Evolutionary conservation across 148 eudicot genomes (phyloP), one percentile per base, ranked within the genome.

Genomic region (Vaccinium myrtillus): DNA sequence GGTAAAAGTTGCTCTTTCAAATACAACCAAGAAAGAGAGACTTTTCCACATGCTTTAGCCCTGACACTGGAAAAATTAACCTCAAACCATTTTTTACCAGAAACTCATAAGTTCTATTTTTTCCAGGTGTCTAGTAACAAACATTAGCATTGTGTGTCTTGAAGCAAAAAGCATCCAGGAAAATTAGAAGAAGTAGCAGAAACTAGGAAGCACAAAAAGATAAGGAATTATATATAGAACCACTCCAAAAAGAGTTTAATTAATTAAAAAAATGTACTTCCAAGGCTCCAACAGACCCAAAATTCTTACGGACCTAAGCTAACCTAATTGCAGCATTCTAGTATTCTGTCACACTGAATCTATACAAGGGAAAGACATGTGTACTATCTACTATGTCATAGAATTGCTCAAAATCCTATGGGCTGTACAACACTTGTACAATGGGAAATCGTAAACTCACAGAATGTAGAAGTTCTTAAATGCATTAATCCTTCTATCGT

Each of bases 401-500:
- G 19, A 73, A 21, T 21, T 49, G 55, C 49, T 46, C 30, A 48
- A 76, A 46, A 43, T 43, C 23, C 16, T 48, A 48, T 4, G 7
- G 79, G 50, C 49, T 8, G 55, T 76, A 49, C 51, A 49, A 76
- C 55, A 43, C 23, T 43, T 15, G 25, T 49, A 58, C 59, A 30
- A 8, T 10, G 5, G 30, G 36, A 79, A 36, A 54, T 59, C 1
- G 46, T 32, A 79, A 79, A 56, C 43, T 30, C 56, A 79, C 69
- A 79, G 43, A 56, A 59, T 30, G 49, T 55, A 43, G 32, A 36
- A 19, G 46, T 19, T 27, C 61, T 2, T 79, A 8, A 12, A 54
- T 32, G 67, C 39, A 51, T 32, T 58, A 32, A 8, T 39, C 82
- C 50, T 76, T 49, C 63, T 81, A 85, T 59, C 87, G n/a, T 46